Evolutionary conservation across 2,329 filamentous ascomycete genomes (phyloP), one percentile per base, ranked within the genome.

Genomic region (Seiridium unicorne): DNA sequence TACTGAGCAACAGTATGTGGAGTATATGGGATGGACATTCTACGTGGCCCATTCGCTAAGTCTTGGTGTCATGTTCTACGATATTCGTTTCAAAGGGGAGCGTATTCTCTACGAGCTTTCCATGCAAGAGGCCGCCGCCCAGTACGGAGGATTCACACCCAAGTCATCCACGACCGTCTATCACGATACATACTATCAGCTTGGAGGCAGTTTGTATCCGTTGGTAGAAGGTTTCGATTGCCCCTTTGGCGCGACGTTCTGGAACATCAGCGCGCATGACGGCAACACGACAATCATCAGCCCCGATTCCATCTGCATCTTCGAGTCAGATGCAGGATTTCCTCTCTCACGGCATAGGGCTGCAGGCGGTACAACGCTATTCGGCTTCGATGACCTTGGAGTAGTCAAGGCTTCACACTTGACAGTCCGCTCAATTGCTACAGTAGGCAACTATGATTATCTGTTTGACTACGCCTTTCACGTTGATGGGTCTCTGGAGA

Each of bases 21-120:
- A 79, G 60, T 84, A 79, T 74, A 78, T 84, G 70, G 81, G 79
- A 18, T 85, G 80, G 71, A 74, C 76, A 3, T 84, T 84, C 68
- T 84, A 82, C 69, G 70, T 83, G 31, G 70, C 76, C 9, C 78
- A 76, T 62, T 74, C 74, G 5, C 76, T 76, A 46, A 72, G 76
- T 3, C 75, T 79, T 1, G 81, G 80, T 1, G 63, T 83, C 8
- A 75, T 73, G 62, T 70, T 84, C 10, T 80, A 76, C 64, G 81
- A 84, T 64, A 79, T 84, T 62, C 74, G 74, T 31, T 83, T 80
- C 70, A 79, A 80, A 63, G 79, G 77, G 10, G 76, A 83, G 62
- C 73, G 80, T 1, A 74, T 84, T 48, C 71, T 84, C 51, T 84
- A 84, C 64, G 80, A 84, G 68, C 74, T 84, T 4, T 77, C 77